phyloP scores from a whole-genome alignment of 140 eudicot genomes.

The Anethum foeniculum region DNA sequence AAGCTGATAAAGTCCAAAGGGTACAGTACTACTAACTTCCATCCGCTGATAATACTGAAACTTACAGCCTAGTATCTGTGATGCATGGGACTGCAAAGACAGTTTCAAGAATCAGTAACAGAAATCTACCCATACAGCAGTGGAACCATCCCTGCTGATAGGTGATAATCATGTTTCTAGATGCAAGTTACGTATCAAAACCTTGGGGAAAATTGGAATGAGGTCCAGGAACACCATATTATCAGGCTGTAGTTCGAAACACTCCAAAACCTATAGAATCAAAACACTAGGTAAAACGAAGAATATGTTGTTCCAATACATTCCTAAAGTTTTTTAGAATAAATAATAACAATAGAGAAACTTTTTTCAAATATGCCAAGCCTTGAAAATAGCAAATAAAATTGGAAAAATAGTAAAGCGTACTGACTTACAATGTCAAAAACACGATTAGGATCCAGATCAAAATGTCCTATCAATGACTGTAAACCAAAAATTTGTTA shows the following conservation, averaged over 20 bases:
- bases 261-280: conserved; percentile 74
- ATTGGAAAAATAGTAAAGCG: not conserved
- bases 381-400: not conserved
- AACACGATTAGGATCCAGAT: conserved; percentile 97
- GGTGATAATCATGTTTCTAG: not conserved
- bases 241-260: conserved; percentile 92
- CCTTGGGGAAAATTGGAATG: conserved; percentile 97
- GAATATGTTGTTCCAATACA: not conserved
- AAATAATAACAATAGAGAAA: not conserved
- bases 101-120: not conserved
- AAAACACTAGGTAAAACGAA: not conserved
- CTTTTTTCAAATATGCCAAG: not conserved
- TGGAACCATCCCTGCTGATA: not conserved
- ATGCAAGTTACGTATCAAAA: conserved; percentile 14
- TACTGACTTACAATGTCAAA: conserved; percentile 77
- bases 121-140: conserved; percentile 6
- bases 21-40: conserved; percentile 67
- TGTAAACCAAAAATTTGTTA: conserved; percentile 36
- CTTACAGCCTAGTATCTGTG: conserved; percentile 95
- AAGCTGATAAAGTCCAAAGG: conserved; percentile 84
- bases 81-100: conserved; percentile 87
- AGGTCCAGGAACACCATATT: conserved; percentile 75
- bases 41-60: conserved; percentile 87
- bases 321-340: not conserved
- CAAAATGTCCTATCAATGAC: conserved; percentile 98